Conservation (phyloP, 805 yeast species). For the Grigorovia jiainica region DNA sequence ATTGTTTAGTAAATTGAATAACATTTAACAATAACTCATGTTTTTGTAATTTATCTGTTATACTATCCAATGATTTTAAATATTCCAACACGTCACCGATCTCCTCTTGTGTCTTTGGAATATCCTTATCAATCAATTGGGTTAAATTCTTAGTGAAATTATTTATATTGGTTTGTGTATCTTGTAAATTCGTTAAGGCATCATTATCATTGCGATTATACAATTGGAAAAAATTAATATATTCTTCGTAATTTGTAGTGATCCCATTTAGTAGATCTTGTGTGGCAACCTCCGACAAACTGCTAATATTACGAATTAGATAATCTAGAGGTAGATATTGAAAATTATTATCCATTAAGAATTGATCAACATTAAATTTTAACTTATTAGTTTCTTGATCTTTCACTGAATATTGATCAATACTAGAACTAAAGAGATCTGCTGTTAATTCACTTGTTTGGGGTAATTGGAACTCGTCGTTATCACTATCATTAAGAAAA, state of each 20-base stretch:
- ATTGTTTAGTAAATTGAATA: slow-evolving; percentile 13
- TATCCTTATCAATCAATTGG: slow-evolving; percentile 13
- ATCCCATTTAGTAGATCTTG: slow-evolving; percentile 20
- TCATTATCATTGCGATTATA: slow-evolving; percentile 16
- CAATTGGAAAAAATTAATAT: slow-evolving; percentile 18
- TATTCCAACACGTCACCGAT: slow-evolving; percentile 21
- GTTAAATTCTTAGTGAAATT: slow-evolving; percentile 16
- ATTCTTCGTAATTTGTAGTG: slow-evolving; percentile 19
- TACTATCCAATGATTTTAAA: slow-evolving; percentile 18
- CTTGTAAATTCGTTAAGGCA: slow-evolving; percentile 16
- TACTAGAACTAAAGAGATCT: slow-evolving; percentile 18
- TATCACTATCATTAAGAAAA: slow-evolving; percentile 18
- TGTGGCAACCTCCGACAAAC: slow-evolving; percentile 18
- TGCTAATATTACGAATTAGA: slow-evolving; percentile 18
- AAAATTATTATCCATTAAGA: slow-evolving; percentile 24
- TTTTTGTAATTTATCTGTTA: slow-evolving; percentile 11
- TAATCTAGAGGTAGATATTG: slow-evolving; percentile 26
- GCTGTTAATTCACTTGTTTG: slow-evolving; percentile 20
- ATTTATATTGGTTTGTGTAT: slow-evolving; percentile 15
- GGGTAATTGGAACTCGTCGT: slow-evolving; percentile 19
- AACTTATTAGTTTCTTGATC: slow-evolving; percentile 1
- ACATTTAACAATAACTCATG: slow-evolving; percentile 12
- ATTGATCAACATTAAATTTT: slow-evolving; percentile 20
- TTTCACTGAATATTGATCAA: slow-evolving; percentile 6
- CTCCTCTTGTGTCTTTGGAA: slow-evolving; percentile 16